Percentiles rank a stretch among this genome's conserved stretches.
phyloP scores from a whole-genome alignment of 345 rosid species.

The Eucalyptus erythrocorys region DNA sequence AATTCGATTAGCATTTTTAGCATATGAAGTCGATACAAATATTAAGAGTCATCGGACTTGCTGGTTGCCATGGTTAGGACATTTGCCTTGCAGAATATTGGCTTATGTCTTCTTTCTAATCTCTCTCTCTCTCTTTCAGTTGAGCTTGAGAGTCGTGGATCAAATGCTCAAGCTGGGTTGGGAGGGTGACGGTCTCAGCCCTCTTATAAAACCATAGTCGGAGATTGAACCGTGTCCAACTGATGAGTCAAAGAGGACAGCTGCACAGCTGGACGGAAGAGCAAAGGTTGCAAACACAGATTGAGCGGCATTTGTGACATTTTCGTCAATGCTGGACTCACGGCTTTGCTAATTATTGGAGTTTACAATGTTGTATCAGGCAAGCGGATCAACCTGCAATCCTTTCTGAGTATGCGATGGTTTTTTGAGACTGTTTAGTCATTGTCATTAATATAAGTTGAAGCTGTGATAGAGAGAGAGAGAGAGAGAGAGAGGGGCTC shows the following conservation, averaged over 20 bases:
- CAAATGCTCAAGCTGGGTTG: constrained; percentile 98
- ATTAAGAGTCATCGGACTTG: not conserved
- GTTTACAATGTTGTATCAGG: not conserved
- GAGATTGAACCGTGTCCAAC: not conserved
- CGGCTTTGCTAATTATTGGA: not conserved
- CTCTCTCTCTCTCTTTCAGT: constrained; percentile 25
- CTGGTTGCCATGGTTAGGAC: not conserved
- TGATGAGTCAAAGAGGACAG: not conserved
- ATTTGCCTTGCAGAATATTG: not conserved
- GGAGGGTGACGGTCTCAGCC: constrained; percentile 81
- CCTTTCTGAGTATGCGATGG: not conserved
- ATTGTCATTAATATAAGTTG: not conserved
- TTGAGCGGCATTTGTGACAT: not conserved
- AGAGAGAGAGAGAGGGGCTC: not conserved
- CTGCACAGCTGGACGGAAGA: not conserved
- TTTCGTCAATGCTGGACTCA: not conserved
- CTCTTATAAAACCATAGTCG: constrained; percentile 23
- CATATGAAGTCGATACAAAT: not conserved
- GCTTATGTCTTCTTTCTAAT: not conserved
- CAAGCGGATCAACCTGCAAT: not conserved
- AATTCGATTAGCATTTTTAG: not conserved
- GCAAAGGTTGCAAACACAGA: not conserved
- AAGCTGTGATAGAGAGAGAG: not conserved
- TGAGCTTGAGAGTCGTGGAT: constrained; percentile 87
- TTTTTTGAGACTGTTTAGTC: not conserved